Conservation (phyloP, 164 flowering plant genomes). For the Magnolia kwangsiensis region DNA sequence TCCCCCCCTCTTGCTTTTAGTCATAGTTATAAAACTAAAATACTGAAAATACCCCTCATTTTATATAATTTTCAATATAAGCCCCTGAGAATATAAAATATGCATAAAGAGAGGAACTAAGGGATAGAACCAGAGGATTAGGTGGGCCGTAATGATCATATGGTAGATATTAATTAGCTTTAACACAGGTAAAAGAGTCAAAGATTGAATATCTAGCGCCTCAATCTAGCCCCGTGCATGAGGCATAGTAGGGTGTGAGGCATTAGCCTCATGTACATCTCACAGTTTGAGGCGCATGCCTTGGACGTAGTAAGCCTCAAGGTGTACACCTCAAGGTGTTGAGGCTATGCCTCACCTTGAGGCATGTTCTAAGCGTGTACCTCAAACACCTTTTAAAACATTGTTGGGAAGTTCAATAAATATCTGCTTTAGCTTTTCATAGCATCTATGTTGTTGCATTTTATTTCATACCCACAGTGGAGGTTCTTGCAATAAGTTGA, state of each 20-base stretch:
- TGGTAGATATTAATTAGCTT: too few relatives aligned
- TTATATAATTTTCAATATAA: too few relatives aligned
- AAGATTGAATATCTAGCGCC: too few relatives aligned
- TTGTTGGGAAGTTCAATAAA: neutral
- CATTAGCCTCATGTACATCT: neutral
- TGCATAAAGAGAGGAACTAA: too few relatives aligned
- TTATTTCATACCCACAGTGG: neutral
- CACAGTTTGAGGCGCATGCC: neutral
- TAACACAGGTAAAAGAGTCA: too few relatives aligned
- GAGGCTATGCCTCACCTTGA: neutral
- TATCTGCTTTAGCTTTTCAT: neutral
- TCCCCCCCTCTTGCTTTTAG: too few relatives aligned
- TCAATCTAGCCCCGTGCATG: neutral
- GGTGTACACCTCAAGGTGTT: neutral
- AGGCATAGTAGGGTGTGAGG: neutral
- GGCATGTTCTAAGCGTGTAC: neutral
- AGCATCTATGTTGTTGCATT: neutral
- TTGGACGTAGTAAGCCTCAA: neutral
- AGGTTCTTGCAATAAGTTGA: neutral
- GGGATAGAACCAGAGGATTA: too few relatives aligned
- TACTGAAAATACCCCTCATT: too few relatives aligned
- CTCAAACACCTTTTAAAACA: neutral
- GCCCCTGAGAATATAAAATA: too few relatives aligned
- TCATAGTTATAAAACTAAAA: too few relatives aligned
- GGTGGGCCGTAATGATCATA: too few relatives aligned